These are phyloP conservation scores for Magnaporthales sp. DNA, from an alignment of 2,329 filamentous ascomycete genomes.

Conservation along the genomic window DNA sequence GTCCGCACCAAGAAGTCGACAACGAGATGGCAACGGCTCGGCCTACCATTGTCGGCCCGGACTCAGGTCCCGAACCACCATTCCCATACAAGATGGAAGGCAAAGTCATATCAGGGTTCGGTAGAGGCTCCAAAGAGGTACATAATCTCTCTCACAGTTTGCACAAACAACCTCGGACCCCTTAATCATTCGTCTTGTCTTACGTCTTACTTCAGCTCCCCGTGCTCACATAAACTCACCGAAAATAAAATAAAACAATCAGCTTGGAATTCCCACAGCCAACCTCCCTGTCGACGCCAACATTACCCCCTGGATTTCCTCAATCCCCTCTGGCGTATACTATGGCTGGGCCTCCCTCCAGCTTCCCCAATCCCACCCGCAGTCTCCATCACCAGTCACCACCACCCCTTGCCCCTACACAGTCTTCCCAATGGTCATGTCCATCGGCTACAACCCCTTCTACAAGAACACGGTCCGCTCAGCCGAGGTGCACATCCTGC, in stretches of 20 bases:
- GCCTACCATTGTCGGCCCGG: conserved; percentile 63
- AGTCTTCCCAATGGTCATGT: conserved; percentile 84
- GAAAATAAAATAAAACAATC: background rate
- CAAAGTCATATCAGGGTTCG: conserved; percentile 85
- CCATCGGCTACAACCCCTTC: conserved; percentile 93
- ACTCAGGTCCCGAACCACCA: conserved; percentile 64
- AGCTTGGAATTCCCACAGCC: conserved; percentile 78
- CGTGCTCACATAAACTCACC: background rate
- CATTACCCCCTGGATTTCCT: conserved; percentile 49
- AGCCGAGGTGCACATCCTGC: conserved; percentile 69
- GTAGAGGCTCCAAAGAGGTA: conserved; percentile 86
- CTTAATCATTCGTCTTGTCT: background rate
- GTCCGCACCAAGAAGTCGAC: background rate
- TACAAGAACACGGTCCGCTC: conserved; percentile 85
- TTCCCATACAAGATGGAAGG: conserved; percentile 81
- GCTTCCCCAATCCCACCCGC: conserved; percentile 40
- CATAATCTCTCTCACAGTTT: background rate
- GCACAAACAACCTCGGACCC: background rate
- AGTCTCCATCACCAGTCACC: conserved; percentile 17
- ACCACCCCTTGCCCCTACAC: conserved; percentile 15
- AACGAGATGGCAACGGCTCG: conserved; percentile 29
- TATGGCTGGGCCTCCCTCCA: conserved; percentile 81
- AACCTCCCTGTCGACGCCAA: conserved; percentile 72
- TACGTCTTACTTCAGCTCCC: background rate
- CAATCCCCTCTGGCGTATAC: conserved; percentile 75